Percentiles rank a stretch among this genome's conserved stretches.
These are phyloP conservation scores for Eragrostis tef DNA, from an alignment of 202 grass and related monocot species.

Conservation along the genomic window DNA sequence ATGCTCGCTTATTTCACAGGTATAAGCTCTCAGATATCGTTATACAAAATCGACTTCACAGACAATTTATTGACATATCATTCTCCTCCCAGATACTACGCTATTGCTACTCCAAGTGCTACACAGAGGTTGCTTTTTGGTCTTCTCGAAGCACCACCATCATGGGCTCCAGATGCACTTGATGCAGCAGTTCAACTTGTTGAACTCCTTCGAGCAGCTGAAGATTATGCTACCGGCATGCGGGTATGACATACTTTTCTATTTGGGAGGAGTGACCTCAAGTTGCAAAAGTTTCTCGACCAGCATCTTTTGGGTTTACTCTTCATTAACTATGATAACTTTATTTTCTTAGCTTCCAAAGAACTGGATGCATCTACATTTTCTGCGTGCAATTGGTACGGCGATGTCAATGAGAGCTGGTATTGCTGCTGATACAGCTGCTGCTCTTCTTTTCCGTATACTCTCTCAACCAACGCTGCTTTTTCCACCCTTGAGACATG, in stretches of 20 bases:
- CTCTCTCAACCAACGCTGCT: conserved; percentile 92
- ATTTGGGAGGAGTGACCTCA: conserved; percentile 31
- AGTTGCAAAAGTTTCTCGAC: conserved; percentile 10
- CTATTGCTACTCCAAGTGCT: conserved; percentile 97
- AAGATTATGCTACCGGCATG: conserved; percentile 93
- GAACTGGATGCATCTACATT: conserved; percentile 99
- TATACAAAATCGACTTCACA: conserved; percentile 34
- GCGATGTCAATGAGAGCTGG: conserved; percentile 99
- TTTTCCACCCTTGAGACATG: conserved; percentile 89
- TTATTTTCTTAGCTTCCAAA: conserved; percentile 76
- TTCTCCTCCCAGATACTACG: conserved; percentile 75
- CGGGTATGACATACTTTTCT: conserved; percentile 62
- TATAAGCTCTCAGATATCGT: conserved; percentile 44
- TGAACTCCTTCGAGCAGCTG: conserved; percentile 97
- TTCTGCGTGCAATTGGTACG: conserved; percentile 90
- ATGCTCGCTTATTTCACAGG: conserved; percentile 97
- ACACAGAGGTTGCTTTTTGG: conserved; percentile 93
- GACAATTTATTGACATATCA: conserved; percentile 38
- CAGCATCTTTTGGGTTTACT: conserved; percentile 28
- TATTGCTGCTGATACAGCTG: conserved; percentile 91
- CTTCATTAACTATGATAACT: conserved; percentile 22
- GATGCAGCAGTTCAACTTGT: conserved; percentile 99
- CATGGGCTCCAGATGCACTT: conserved; percentile 98
- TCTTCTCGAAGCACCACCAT: conserved; percentile 97
- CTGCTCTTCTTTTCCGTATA: conserved; percentile 97